These are phyloP conservation scores for Aspergillus saccharolyticus DNA, from an alignment of 495 filamentous ascomycete species.

Conservation along the genomic window DNA sequence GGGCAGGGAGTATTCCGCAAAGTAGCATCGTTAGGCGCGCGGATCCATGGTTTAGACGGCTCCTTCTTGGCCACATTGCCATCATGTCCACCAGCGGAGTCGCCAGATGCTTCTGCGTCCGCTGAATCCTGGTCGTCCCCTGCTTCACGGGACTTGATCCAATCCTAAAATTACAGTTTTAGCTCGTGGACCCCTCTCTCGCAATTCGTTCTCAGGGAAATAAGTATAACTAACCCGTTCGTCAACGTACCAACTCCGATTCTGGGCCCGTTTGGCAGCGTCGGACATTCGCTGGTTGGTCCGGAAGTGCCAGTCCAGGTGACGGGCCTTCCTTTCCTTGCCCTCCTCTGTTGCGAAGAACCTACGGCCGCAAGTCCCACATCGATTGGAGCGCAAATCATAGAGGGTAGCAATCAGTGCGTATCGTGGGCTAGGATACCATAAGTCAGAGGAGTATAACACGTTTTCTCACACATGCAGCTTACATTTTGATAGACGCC, in stretches of 20 bases:
- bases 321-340: conserved; percentile 77
- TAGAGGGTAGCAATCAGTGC: conserved; percentile 69
- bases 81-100: conserved; percentile 29
- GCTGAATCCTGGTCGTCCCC: conserved; percentile 54
- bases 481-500: conserved; percentile 75
- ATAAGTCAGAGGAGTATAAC: conserved; percentile 17
- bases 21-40: conserved; percentile 71
- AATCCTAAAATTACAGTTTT: conserved; percentile 54
- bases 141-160: conserved; percentile 77
- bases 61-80: conserved; percentile 44
- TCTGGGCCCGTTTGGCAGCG: conserved; percentile 72
- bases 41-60: conserved; percentile 69
- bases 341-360: conserved; percentile 75
- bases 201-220: conserved; percentile 1
- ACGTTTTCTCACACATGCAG: conserved; percentile 11
- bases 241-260: conserved; percentile 89
- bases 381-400: conserved; percentile 74
- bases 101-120: conserved; percentile 36
- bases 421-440: conserved; percentile 60
- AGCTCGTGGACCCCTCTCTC: neutral
- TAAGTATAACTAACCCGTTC: conserved; percentile 61
- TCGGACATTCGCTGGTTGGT: conserved; percentile 87
- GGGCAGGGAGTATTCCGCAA: conserved; percentile 71
- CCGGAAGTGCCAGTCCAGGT: conserved; percentile 97
- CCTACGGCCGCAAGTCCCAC: conserved; percentile 83